These are phyloP conservation scores for Candida anglica DNA, from an alignment of 805 yeast genomes.

Conservation along the genomic window DNA sequence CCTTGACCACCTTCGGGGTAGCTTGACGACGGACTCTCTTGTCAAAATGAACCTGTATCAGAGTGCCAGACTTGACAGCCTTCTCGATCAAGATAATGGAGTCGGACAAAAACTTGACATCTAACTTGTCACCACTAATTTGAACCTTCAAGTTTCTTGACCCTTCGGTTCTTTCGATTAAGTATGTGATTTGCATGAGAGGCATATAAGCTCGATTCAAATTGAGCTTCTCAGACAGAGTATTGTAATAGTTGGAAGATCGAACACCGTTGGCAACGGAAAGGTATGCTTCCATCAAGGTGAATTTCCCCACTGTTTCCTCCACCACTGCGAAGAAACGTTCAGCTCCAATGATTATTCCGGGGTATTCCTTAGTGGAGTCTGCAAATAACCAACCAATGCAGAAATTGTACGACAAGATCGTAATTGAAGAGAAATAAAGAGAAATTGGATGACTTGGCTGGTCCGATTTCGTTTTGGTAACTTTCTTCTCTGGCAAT, in stretches of 20 bases:
- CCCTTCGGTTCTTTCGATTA: slow-evolving; percentile 23
- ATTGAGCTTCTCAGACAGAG: slow-evolving; percentile 41
- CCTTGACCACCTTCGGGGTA: slow-evolving; percentile 3
- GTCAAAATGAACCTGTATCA: slow-evolving; percentile 34
- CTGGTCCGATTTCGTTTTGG: not conserved
- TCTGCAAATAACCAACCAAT: slow-evolving; percentile 75
- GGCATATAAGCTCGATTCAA: slow-evolving; percentile 68
- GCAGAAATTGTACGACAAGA: slow-evolving; percentile 63
- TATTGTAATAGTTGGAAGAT: slow-evolving; percentile 46
- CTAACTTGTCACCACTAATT: slow-evolving; percentile 66
- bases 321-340: slow-evolving; percentile 64
- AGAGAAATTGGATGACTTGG: not conserved
- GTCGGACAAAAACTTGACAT: slow-evolving; percentile 58
- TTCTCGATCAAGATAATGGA: slow-evolving; percentile 54
- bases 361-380: slow-evolving; percentile 48
- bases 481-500: not conserved
- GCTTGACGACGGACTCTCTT: slow-evolving; percentile 10
- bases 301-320: slow-evolving; percentile 59
- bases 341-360: slow-evolving; percentile 77
- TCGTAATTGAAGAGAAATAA: slow-evolving; percentile 43
- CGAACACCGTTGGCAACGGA: slow-evolving; percentile 65
- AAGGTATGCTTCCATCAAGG: slow-evolving; percentile 64
- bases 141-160: slow-evolving; percentile 42
- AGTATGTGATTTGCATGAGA: slow-evolving; percentile 55
- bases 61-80: slow-evolving; percentile 42